A percentile compares a stretch with the other conserved stretches of the same genome.
phyloP scores from a whole-genome alignment of 2,329 filamentous ascomycete genomes.

The Alternaria sp. region DNA sequence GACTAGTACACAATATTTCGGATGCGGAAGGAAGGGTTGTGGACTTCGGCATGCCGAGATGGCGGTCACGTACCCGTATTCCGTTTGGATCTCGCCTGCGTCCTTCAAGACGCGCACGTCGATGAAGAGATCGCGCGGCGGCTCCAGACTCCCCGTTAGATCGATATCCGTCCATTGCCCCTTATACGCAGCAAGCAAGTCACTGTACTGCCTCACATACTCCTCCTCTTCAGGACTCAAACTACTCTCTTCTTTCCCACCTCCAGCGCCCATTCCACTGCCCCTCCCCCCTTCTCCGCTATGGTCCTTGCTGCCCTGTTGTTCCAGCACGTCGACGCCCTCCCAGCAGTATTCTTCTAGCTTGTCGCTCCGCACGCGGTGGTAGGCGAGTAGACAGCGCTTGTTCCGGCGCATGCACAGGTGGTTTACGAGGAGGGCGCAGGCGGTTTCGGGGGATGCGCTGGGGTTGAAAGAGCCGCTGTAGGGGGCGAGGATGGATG shows the following conservation, averaged over 20 bases:
- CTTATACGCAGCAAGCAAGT: slow-evolving; percentile 94
- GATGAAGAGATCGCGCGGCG: slow-evolving; percentile 94
- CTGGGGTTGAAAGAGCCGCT: slow-evolving; percentile 85
- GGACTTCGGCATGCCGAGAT: not conserved
- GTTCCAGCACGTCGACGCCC: slow-evolving; percentile 81
- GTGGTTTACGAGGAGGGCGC: slow-evolving; percentile 89
- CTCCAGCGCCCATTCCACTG: slow-evolving; percentile 52
- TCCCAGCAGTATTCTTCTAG: slow-evolving; percentile 94
- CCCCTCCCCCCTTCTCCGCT: slow-evolving; percentile 41
- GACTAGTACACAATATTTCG: not conserved
- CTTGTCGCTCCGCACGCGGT: slow-evolving; percentile 87
- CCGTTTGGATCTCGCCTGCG: slow-evolving; percentile 97
- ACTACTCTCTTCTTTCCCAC: slow-evolving; percentile 68
- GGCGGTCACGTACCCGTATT: slow-evolving; percentile 79
- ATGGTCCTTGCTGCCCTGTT: slow-evolving; percentile 42
- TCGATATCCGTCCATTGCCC: slow-evolving; percentile 99
- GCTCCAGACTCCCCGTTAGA: slow-evolving; percentile 89
- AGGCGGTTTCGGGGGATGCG: slow-evolving; percentile 81
- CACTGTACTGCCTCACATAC: slow-evolving; percentile 89
- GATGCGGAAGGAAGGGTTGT: not conserved
- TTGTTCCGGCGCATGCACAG: slow-evolving; percentile 96
- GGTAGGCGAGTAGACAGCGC: slow-evolving; percentile 91
- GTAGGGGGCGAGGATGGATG: slow-evolving; percentile 79
- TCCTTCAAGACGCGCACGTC: slow-evolving; percentile 96
- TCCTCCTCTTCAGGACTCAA: slow-evolving; percentile 96